phyloP scores from a whole-genome alignment of 192 early-diverging fungal species.

The Umbelopsis ramanniana region DNA sequence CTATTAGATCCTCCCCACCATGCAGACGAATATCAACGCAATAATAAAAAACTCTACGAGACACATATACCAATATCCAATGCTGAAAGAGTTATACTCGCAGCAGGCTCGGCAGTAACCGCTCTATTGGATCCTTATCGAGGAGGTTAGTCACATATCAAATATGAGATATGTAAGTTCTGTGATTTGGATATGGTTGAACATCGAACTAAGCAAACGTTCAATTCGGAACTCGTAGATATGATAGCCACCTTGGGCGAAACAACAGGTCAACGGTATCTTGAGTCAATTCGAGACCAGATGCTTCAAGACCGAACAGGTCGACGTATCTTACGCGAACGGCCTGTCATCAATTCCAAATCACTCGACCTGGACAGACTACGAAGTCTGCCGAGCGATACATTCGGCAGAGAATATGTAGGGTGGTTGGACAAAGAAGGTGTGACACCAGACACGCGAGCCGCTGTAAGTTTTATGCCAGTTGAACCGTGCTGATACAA shows the following conservation, averaged over 20 bases:
- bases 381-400: constrained; percentile 56
- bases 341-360: constrained; percentile 76
- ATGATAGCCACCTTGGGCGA: constrained; percentile 91
- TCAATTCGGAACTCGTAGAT: constrained; percentile 49
- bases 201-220: not conserved
- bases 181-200: no score
- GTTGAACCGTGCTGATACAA: not conserved
- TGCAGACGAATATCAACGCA: constrained; percentile 31
- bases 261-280: constrained; percentile 74
- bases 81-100: constrained; percentile 65
- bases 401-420: constrained; percentile 89
- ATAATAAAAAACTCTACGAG: constrained; percentile 50
- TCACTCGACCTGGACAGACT: constrained; percentile 73
- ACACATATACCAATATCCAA: constrained; percentile 69
- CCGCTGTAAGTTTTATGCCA: constrained; percentile 52
- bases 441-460: constrained; percentile 82
- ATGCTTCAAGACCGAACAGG: constrained; percentile 81
- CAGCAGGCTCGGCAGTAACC: constrained; percentile 76
- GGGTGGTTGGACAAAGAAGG: constrained; percentile 78
- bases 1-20: no score
- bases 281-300: constrained; percentile 71
- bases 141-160: constrained; percentile 48
- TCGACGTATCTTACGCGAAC: constrained; percentile 80
- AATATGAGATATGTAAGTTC: no score
- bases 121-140: constrained; percentile 78